Evolutionary conservation across 176 grass and related monocot species (phyloP).

Genomic region (Themeda triandra): DNA sequence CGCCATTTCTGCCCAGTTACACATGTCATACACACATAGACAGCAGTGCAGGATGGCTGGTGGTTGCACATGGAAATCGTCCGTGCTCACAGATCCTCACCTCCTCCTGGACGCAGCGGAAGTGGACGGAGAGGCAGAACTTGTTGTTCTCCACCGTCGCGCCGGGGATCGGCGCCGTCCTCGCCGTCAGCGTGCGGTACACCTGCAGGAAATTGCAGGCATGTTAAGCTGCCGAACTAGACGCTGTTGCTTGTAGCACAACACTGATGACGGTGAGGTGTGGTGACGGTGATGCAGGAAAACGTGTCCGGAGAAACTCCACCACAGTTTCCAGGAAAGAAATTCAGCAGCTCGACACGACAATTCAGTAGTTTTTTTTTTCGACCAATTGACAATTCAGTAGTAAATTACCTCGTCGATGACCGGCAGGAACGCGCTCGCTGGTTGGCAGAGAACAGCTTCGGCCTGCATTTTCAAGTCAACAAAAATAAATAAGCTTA

Average conservation of each 20-base stretch:
- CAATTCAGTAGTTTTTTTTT: too few relatives aligned
- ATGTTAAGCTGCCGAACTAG: background rate
- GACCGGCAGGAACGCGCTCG: conserved; percentile 72
- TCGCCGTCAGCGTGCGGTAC: conserved; percentile 44
- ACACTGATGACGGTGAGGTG: background rate
- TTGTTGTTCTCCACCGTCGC: conserved; percentile 85
- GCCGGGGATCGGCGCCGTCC: conserved; percentile 48
- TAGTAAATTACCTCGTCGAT: conserved; percentile 53
- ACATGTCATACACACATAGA: background rate
- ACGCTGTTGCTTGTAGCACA: background rate
- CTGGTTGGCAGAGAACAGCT: conserved; percentile 67
- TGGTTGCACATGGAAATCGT: background rate
- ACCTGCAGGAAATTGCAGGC: conserved; percentile 37
- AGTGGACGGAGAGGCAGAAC: conserved; percentile 88
- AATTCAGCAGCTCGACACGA: background rate
- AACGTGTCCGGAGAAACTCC: background rate
- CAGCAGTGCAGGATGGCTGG: too few relatives aligned
- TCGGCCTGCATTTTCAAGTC: conserved; percentile 40
- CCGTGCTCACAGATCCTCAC: background rate
- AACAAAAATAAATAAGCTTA: background rate
- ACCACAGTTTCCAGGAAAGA: conserved; percentile 4
- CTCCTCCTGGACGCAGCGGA: conserved; percentile 71
- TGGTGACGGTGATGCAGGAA: background rate
- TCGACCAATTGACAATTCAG: too few relatives aligned
- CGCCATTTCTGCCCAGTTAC: conserved; percentile 46